These are phyloP conservation scores for Penicillium fimorum DNA, from an alignment of 495 filamentous ascomycete species.

Conservation along the genomic window DNA sequence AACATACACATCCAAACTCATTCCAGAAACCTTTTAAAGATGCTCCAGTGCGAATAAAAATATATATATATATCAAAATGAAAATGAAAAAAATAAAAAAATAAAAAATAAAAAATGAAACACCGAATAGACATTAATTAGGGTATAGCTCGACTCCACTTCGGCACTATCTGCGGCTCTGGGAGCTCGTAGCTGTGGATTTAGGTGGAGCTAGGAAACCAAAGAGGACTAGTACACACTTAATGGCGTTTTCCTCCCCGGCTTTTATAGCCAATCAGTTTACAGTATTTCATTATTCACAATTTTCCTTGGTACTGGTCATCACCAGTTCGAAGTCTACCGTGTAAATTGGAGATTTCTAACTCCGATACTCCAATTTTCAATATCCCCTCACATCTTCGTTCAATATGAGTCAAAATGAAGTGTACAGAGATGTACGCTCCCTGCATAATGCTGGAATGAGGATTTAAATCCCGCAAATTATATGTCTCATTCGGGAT, in stretches of 20 bases:
- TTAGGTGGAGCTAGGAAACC: neutral
- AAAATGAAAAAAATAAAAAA: neutral
- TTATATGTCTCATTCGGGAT: slow-evolving; percentile 1
- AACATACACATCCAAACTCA: neutral
- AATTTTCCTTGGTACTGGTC: slow-evolving; percentile 14
- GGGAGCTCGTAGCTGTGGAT: slow-evolving; percentile 30
- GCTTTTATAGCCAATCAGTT: slow-evolving; percentile 21
- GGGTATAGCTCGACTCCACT: slow-evolving; percentile 16
- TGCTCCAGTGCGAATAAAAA: neutral
- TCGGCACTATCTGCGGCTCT: slow-evolving; percentile 36
- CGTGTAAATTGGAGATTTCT: slow-evolving; percentile 17
- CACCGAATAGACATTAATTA: slow-evolving; percentile 7
- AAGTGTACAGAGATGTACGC: neutral
- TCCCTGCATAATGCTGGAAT: slow-evolving; percentile 10
- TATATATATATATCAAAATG: too few species aligned
- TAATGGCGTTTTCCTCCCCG: slow-evolving; percentile 21
- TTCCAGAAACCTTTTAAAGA: slow-evolving; percentile 9
- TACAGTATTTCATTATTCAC: slow-evolving; percentile 5
- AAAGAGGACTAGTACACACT: neutral
- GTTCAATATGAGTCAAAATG: too few species aligned
- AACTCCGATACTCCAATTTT: neutral
- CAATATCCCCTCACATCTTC: neutral
- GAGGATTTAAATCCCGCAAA: slow-evolving; percentile 8
- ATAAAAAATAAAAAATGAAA: slow-evolving; percentile 5
- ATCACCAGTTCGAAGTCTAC: slow-evolving; percentile 25